Percentiles rank a stretch among this genome's conserved stretches.
phyloP scores from a whole-genome alignment of 305 asterid genomes.

The Vinca major region DNA sequence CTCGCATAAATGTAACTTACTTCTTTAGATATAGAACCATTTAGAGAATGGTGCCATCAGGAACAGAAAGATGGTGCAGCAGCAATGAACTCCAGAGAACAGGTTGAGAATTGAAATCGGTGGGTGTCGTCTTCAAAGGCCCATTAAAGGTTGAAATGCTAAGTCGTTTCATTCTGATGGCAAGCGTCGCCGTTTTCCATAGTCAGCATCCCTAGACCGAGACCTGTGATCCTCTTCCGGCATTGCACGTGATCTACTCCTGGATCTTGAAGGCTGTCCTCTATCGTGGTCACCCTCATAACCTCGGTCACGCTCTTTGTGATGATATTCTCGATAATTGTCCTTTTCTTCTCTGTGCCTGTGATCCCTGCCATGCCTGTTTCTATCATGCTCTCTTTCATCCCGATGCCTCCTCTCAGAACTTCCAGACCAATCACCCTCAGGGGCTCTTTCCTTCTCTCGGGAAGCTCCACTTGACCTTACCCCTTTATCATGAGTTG shows the following conservation, averaged over 20 bases:
- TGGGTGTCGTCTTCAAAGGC: constrained; percentile 7
- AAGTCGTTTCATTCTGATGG: constrained; percentile 51
- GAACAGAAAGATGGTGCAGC: constrained; percentile 27
- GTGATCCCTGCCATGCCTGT: constrained; percentile 29
- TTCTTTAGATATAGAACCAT: constrained; percentile 39
- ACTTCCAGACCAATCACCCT: constrained; percentile 63
- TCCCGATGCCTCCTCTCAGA: constrained; percentile 66
- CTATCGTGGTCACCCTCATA: constrained; percentile 55
- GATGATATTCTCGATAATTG: constrained; percentile 48
- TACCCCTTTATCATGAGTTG: constrained; percentile 49
- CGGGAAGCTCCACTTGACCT: constrained; percentile 54
- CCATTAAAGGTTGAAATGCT: constrained; percentile 13
- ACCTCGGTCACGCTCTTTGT: constrained; percentile 48
- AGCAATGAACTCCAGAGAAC: constrained; percentile 25
- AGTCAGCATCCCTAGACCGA: constrained; percentile 62
- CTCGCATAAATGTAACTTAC: constrained; percentile 50
- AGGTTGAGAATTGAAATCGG: constrained; percentile 11
- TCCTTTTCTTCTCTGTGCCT: constrained; percentile 62
- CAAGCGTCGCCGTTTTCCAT: constrained; percentile 57
- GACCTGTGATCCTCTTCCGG: constrained; percentile 55
- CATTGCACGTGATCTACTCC: constrained; percentile 44
- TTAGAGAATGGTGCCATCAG: constrained; percentile 24
- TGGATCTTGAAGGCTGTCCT: constrained; percentile 58
- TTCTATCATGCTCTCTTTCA: constrained; percentile 52
- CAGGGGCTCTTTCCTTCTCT: constrained; percentile 61